Conservation (phyloP, 1,284 basidiomycete genomes). For the Ganoderma sinense region DNA sequence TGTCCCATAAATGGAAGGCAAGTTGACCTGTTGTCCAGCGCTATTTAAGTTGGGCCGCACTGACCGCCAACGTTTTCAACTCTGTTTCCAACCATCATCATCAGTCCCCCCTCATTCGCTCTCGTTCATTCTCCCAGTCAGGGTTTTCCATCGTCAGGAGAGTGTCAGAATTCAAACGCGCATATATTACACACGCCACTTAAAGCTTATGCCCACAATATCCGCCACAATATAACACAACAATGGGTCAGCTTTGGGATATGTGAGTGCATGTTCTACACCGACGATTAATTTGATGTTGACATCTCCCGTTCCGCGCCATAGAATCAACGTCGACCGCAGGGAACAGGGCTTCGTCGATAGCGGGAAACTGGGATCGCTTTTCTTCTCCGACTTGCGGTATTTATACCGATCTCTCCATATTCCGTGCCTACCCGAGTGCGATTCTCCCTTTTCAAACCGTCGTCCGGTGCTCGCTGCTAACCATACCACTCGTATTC, state of each 20-base stretch:
- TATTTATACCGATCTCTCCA: background rate
- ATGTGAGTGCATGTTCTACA: background rate
- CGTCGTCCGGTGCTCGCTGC: too few species aligned
- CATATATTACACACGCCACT: background rate
- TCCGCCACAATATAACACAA: too few species aligned
- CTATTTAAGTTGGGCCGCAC: too few species aligned
- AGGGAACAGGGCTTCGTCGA: background rate
- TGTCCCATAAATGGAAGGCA: background rate
- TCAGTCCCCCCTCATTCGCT: background rate
- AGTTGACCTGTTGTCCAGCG: background rate
- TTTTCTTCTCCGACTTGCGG: background rate
- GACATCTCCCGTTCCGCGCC: background rate
- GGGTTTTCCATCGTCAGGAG: too few species aligned
- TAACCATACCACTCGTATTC: too few species aligned
- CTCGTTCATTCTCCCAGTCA: too few species aligned
- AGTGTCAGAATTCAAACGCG: background rate
- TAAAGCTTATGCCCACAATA: too few species aligned
- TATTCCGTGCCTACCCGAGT: background rate
- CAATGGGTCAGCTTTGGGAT: background rate
- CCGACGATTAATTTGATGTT: background rate
- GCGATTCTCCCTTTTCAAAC: background rate
- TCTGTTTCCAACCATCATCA: background rate
- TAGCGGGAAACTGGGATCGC: background rate
- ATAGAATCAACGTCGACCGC: background rate
- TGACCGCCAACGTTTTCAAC: too few species aligned